Evolutionary conservation across 345 rosid species (phyloP).

Genomic region (Eutrema yunnanense): DNA sequence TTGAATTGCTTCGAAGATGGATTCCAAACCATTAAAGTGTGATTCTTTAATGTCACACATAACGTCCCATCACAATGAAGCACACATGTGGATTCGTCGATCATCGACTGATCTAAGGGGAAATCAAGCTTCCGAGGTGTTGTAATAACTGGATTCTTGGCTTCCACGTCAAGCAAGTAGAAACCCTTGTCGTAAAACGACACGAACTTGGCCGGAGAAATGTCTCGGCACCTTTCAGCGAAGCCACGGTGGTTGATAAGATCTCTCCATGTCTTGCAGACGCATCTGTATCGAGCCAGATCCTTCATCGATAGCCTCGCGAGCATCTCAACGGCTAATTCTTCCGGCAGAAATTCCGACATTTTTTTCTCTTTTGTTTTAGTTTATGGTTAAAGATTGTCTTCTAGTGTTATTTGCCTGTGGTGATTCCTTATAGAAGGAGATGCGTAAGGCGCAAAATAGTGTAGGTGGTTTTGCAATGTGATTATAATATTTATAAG

Average conservation of each 20-base stretch:
- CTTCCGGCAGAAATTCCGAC: conserved; percentile 20
- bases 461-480: neutral
- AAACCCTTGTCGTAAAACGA: conserved; percentile 10
- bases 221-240: neutral
- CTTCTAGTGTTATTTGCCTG: neutral
- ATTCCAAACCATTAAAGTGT: conserved; percentile 23
- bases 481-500: neutral
- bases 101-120: conserved; percentile 14
- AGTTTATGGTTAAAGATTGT: neutral
- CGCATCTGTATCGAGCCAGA: conserved; percentile 22
- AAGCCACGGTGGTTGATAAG: conserved; percentile 12
- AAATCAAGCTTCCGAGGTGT: neutral
- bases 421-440: neutral
- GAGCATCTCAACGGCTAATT: conserved; percentile 19
- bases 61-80: conserved; percentile 27
- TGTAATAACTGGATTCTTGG: neutral
- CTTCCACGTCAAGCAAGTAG: conserved; percentile 26
- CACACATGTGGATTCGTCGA: conserved; percentile 19
- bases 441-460: neutral
- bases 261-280: conserved; percentile 26
- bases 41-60: conserved; percentile 25
- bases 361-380: neutral
- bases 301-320: conserved; percentile 17
- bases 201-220: conserved; percentile 1
- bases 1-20: conserved; percentile 17